phyloP scores from a whole-genome alignment of 2,329 filamentous ascomycete genomes.

The Exophiala sp. region DNA sequence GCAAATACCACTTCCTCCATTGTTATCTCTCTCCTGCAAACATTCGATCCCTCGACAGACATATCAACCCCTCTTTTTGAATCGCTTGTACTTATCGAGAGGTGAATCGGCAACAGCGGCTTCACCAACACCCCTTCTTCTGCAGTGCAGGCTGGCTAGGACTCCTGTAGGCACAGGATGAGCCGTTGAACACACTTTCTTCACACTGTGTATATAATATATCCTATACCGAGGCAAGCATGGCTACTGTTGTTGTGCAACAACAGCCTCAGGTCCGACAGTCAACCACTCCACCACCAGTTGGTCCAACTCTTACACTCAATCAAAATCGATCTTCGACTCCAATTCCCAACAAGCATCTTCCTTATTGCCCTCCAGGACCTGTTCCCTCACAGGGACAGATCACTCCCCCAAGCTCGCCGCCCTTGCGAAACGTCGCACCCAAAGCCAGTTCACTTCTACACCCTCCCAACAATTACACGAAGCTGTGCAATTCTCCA shows the following conservation, averaged over 20 bases:
- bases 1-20: no score
- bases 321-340: slow-evolving; percentile 57
- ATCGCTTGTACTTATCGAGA: no score
- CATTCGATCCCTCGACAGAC: no score
- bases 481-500: slow-evolving; percentile 53
- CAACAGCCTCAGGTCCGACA: slow-evolving; percentile 42
- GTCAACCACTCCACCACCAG: slow-evolving; percentile 47
- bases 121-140: not conserved
- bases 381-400: slow-evolving; percentile 48
- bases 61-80: not conserved
- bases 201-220: not conserved
- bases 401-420: slow-evolving; percentile 64
- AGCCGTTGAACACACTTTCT: slow-evolving; percentile 10
- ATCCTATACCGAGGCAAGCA: slow-evolving; percentile 23
- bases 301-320: slow-evolving; percentile 53
- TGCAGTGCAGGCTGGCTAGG: slow-evolving; percentile 19
- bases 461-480: slow-evolving; percentile 67
- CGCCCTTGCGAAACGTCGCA: slow-evolving; percentile 54
- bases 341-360: slow-evolving; percentile 80
- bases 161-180: slow-evolving; percentile 24
- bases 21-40: no score
- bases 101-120: no score
- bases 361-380: slow-evolving; percentile 83
- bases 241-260: slow-evolving; percentile 47
- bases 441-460: slow-evolving; percentile 65